Conservation (phyloP, 2,329 filamentous ascomycete species). For the Sporothrix protearum region DNA sequence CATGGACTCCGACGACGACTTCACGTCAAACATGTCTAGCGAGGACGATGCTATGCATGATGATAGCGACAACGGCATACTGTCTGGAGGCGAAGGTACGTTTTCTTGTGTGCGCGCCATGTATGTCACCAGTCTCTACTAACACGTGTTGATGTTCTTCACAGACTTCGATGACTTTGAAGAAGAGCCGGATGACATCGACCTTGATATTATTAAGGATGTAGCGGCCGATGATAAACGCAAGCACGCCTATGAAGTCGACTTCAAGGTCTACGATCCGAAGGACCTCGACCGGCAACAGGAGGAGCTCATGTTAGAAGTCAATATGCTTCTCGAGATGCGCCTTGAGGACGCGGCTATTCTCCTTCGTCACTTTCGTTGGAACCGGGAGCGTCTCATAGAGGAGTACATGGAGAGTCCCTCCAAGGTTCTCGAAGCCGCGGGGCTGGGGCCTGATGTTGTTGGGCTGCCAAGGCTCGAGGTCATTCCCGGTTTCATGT, state of each 20-base stretch:
- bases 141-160: background rate
- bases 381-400: slow-evolving; percentile 94
- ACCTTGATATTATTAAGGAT: slow-evolving; percentile 56
- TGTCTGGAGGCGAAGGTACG: slow-evolving; percentile 52
- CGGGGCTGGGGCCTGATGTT: slow-evolving; percentile 70
- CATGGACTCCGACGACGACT: slow-evolving; percentile 97
- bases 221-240: slow-evolving; percentile 62
- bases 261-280: slow-evolving; percentile 77
- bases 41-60: slow-evolving; percentile 71
- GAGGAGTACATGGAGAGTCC: slow-evolving; percentile 94
- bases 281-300: slow-evolving; percentile 80
- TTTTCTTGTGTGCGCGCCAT: slow-evolving; percentile 10
- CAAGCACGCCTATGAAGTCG: slow-evolving; percentile 75
- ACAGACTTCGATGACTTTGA: slow-evolving; percentile 52
- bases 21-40: slow-evolving; percentile 79
- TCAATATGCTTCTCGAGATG: slow-evolving; percentile 86
- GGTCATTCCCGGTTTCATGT: slow-evolving; percentile 71
- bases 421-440: slow-evolving; percentile 74
- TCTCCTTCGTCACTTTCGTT: slow-evolving; percentile 79
- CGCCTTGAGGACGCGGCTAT: slow-evolving; percentile 88
- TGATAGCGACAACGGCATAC: slow-evolving; percentile 69
- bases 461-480: slow-evolving; percentile 64
- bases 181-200: slow-evolving; percentile 53
- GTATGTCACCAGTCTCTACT: background rate
- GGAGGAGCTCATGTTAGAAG: slow-evolving; percentile 79